Conservation (phyloP, 805 yeast genomes). For the Isabelozyma gotoi region DNA sequence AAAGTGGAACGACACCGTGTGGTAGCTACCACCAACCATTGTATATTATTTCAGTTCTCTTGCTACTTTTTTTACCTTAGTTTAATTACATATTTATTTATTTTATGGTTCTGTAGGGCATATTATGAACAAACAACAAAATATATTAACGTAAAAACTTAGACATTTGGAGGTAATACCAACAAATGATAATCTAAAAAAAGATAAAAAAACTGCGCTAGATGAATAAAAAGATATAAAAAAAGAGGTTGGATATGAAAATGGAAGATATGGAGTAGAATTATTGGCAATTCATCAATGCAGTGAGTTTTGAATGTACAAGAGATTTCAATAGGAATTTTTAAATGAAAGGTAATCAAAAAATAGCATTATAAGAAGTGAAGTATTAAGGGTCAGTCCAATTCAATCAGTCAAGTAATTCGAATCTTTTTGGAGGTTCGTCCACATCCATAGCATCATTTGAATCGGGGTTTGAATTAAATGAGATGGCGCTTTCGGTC, state of each 20-base stretch:
- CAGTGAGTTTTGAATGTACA: background rate
- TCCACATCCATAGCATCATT: constrained; percentile 18
- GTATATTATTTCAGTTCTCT: background rate
- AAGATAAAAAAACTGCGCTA: background rate
- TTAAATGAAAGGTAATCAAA: background rate
- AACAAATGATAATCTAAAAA: background rate
- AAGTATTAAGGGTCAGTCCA: too few species aligned
- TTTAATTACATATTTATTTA: too few species aligned
- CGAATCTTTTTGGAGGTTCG: constrained; percentile 12
- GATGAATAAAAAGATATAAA: background rate
- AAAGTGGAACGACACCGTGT: constrained; percentile 62
- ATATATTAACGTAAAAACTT: background rate
- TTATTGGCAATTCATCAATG: background rate
- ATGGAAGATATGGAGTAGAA: background rate
- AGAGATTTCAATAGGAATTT: background rate
- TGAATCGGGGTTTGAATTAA: constrained; percentile 5
- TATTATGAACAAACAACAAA: too few species aligned
- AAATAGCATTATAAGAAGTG: too few species aligned
- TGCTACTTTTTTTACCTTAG: background rate
- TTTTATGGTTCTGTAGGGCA: too few species aligned
- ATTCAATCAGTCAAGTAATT: constrained; percentile 12
- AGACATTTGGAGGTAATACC: background rate
- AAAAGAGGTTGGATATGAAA: background rate
- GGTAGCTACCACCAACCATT: constrained; percentile 31
- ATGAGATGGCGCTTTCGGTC: constrained; percentile 30